Evolutionary conservation across 768 basidiomycete species (phyloP).

Genomic region (Baorangia bicolor): DNA sequence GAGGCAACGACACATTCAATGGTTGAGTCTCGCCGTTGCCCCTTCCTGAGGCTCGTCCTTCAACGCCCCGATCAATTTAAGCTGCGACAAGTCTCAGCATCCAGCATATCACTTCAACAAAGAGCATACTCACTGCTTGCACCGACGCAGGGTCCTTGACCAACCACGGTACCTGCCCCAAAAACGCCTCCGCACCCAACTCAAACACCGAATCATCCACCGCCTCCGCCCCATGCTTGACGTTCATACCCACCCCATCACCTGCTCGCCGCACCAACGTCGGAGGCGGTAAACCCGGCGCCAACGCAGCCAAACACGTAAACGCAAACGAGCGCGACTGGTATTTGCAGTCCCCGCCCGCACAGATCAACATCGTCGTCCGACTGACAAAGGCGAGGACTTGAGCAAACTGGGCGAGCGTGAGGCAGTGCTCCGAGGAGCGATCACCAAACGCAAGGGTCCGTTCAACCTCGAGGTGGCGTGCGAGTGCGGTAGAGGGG

Average conservation of each 20-base stretch:
- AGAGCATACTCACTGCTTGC: constrained; percentile 1
- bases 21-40: background rate
- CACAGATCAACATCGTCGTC: constrained; percentile 1
- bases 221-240: background rate
- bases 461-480: constrained; percentile 9
- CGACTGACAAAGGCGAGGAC: constrained; percentile 10
- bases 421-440: background rate
- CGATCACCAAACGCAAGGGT: background rate
- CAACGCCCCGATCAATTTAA: background rate
- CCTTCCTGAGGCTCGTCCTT: background rate
- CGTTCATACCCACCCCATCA: background rate
- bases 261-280: background rate
- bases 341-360: constrained; percentile 9
- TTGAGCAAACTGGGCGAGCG: constrained; percentile 2
- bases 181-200: constrained; percentile 7
- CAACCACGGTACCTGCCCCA: constrained; percentile 5
- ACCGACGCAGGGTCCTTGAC: background rate
- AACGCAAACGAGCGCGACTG: constrained; percentile 17
- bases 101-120: background rate
- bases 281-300: constrained; percentile 2
- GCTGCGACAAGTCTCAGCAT: background rate
- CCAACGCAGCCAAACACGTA: constrained; percentile 5
- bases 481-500: background rate
- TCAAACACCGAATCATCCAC: constrained; percentile 14
- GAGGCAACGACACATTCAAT: background rate